These are phyloP conservation scores for Colletotrichum aenigma DNA, from an alignment of 2,329 filamentous ascomycete species.

Conservation along the genomic window DNA sequence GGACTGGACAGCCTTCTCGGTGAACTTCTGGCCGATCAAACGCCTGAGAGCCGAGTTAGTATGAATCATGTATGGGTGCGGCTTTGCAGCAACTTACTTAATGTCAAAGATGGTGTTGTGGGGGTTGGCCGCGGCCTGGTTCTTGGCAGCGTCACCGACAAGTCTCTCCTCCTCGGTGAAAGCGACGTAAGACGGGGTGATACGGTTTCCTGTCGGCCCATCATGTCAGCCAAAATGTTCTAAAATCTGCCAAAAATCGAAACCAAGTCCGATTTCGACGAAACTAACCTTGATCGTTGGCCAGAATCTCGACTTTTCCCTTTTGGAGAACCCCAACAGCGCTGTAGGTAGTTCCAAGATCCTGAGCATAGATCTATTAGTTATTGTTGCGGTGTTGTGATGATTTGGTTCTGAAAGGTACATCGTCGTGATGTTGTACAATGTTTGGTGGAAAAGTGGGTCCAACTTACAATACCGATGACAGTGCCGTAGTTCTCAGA, in stretches of 20 bases:
- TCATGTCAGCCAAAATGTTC: neutral
- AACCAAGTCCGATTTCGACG: neutral
- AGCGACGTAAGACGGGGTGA: constrained; percentile 92
- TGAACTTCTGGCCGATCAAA: constrained; percentile 83
- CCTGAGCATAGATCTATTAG: constrained; percentile 36
- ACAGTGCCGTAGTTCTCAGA: constrained; percentile 84
- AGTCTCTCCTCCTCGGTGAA: constrained; percentile 97
- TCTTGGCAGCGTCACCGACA: constrained; percentile 97
- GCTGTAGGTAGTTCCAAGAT: constrained; percentile 72
- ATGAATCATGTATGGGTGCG: too few species aligned
- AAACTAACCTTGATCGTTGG: constrained; percentile 77
- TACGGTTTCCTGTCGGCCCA: constrained; percentile 76
- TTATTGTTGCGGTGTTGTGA: neutral
- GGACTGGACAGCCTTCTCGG: constrained; percentile 84
- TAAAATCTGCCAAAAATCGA: neutral
- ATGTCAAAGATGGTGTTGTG: constrained; percentile 78
- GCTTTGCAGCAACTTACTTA: too few species aligned
- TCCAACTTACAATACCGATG: constrained; percentile 80
- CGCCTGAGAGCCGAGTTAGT: constrained; percentile 59
- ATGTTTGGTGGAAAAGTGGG: neutral
- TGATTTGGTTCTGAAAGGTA: neutral
- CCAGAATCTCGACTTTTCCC: constrained; percentile 93
- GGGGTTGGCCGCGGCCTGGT: constrained; percentile 86
- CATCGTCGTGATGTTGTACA: rapidly evolving
- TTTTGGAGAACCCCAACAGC: too few species aligned